A percentile compares a stretch with the other conserved stretches of the same genome.
phyloP scores from a whole-genome alignment of 139 green algal genomes.

The Micromonas pusilla region DNA sequence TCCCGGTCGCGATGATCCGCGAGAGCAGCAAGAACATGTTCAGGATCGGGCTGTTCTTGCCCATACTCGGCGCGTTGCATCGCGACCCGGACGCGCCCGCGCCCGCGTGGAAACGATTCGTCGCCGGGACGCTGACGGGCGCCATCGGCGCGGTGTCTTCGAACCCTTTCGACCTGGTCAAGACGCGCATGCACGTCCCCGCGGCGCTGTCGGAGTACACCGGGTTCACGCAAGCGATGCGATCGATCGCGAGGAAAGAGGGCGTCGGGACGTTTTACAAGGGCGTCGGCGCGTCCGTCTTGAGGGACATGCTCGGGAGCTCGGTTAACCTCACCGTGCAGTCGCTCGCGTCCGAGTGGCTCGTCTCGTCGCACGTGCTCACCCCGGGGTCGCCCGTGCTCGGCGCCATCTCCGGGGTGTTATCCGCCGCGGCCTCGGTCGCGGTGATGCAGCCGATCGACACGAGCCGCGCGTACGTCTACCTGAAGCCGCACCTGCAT shows the following conservation, averaged over 20 bases:
- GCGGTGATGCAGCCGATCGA: constrained; percentile 27
- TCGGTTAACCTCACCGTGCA: constrained; percentile 18
- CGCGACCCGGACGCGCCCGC: background rate
- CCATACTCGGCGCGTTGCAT: constrained; percentile 5
- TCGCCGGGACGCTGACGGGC: constrained; percentile 5
- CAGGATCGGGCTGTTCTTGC: constrained; percentile 11
- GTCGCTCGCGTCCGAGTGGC: background rate
- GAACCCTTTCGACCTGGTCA: constrained; percentile 23
- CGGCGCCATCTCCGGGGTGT: background rate
- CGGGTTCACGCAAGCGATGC: background rate
- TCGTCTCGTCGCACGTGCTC: background rate
- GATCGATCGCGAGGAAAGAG: background rate
- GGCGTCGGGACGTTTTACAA: constrained; percentile 19
- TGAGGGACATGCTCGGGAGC: constrained; percentile 13
- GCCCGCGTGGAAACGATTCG: constrained; percentile 24
- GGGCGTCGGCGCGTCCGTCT: constrained; percentile 17
- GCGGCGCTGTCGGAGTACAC: constrained; percentile 13
- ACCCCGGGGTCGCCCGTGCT: constrained; percentile 6
- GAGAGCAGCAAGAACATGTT: constrained; percentile 20
- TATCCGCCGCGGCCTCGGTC: constrained; percentile 7
- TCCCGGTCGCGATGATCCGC: constrained; percentile 1
- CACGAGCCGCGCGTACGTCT: constrained; percentile 21
- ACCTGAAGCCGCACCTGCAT: constrained; percentile 19
- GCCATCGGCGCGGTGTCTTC: constrained; percentile 9
- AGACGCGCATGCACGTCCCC: constrained; percentile 19